phyloP scores from a whole-genome alignment of 305 asterid genomes.

The Plantago rigida region DNA sequence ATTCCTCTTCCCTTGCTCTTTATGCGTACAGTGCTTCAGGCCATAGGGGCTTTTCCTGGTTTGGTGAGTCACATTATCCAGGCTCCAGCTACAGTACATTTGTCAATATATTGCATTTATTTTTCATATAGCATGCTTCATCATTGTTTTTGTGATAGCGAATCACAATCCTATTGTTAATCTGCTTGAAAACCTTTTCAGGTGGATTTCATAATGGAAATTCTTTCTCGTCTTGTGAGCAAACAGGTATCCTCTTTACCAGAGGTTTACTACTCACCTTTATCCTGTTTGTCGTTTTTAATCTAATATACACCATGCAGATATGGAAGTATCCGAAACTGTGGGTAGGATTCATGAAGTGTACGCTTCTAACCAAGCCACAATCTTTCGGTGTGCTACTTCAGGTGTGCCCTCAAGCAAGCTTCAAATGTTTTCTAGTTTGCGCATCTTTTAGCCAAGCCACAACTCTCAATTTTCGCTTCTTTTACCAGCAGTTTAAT shows the following conservation, averaged over 20 bases:
- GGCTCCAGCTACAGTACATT: conserved; percentile 16
- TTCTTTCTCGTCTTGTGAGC: conserved; percentile 87
- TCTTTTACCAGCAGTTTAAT: conserved; percentile 1
- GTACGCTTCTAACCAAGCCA: conserved; percentile 85
- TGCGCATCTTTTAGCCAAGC: too few species aligned
- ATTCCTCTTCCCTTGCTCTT: conserved; percentile 88
- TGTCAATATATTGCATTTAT: not conserved
- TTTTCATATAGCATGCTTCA: not conserved
- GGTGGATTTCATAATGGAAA: conserved; percentile 94
- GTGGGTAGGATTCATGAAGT: conserved; percentile 95
- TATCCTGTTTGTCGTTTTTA: conserved; percentile 20
- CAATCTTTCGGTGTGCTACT: conserved; percentile 82
- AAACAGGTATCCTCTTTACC: conserved; percentile 62
- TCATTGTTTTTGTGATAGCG: conserved; percentile 6
- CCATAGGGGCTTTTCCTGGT: conserved; percentile 88
- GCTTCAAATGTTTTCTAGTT: not conserved
- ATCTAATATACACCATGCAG: conserved; percentile 34
- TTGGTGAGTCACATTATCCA: conserved; percentile 46
- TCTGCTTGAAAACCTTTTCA: conserved; percentile 30
- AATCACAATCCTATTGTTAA: conserved; percentile 12
- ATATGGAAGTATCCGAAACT: conserved; percentile 92
- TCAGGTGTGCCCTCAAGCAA: conserved; percentile 49
- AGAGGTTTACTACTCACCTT: conserved; percentile 13
- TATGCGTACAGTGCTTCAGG: conserved; percentile 97
- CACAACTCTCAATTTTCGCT: conserved; percentile 1